phyloP scores from a whole-genome alignment of 1,284 basidiomycete species.

The Mycosarcoma maydis region DNA sequence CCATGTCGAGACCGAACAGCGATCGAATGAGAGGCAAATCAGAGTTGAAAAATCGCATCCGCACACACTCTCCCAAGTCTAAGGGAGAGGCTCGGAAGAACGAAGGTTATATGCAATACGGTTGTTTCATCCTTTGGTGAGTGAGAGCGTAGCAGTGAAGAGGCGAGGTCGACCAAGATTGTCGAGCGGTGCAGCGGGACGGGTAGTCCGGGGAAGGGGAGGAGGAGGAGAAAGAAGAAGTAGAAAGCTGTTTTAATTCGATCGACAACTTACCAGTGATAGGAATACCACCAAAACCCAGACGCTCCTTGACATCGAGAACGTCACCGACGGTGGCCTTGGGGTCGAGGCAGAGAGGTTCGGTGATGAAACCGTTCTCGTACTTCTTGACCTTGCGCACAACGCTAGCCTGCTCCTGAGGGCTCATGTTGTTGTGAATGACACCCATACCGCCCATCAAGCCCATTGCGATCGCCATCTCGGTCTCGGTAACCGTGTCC shows the following conservation, averaged over 20 bases:
- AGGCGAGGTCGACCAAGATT: not conserved
- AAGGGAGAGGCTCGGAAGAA: constrained; percentile 79
- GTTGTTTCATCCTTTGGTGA: constrained; percentile 39
- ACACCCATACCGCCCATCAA: constrained; percentile 91
- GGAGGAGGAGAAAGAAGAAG: not conserved
- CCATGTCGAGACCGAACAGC: too few species aligned
- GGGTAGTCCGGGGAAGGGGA: too few species aligned
- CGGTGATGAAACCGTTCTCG: constrained; percentile 98
- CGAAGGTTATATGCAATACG: constrained; percentile 76
- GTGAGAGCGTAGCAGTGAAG: too few species aligned
- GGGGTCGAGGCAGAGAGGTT: constrained; percentile 82
- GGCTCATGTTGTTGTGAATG: constrained; percentile 95
- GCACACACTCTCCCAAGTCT: constrained; percentile 78
- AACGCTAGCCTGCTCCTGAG: constrained; percentile 91
- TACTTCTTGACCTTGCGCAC: constrained; percentile 93
- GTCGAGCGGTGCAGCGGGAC: too few species aligned
- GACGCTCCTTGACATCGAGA: constrained; percentile 87
- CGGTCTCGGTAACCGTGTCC: constrained; percentile 97
- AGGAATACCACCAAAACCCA: constrained; percentile 96
- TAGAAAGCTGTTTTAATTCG: not conserved
- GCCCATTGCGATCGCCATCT: constrained; percentile 83
- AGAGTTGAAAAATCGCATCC: constrained; percentile 71
- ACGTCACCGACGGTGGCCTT: constrained; percentile 86
- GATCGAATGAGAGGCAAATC: constrained; percentile 21
- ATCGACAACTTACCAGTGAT: constrained; percentile 81